phyloP scores from a whole-genome alignment of 805 yeast genomes.

The Candida golubevii region DNA sequence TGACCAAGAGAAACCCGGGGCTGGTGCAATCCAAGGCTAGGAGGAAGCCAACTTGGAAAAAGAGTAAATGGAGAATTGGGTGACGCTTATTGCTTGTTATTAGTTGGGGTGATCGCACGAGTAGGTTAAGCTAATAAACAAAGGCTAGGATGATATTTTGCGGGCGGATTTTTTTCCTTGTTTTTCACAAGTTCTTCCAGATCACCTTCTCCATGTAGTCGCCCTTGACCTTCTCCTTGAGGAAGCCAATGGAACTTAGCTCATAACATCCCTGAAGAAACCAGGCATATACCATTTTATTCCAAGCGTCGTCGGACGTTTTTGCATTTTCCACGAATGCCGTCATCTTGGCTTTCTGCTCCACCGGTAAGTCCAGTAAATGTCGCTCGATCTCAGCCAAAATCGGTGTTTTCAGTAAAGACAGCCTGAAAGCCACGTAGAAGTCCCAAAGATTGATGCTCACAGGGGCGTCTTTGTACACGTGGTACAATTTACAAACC shows the following conservation, averaged over 20 bases:
- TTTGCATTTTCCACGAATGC: conserved; percentile 1
- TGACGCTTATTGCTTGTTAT: no score
- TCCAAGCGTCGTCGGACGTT: conserved; percentile 47
- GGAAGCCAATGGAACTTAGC: conserved; percentile 61
- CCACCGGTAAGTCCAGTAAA: neutral
- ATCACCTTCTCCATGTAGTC: conserved; percentile 65
- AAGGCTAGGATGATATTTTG: no score
- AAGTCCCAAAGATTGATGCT: conserved; percentile 65
- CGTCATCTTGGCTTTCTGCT: neutral
- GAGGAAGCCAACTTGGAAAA: no score
- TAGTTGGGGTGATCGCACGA: no score
- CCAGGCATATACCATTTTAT: conserved; percentile 60
- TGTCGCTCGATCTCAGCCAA: conserved; percentile 12
- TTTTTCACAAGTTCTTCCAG: conserved; percentile 56
- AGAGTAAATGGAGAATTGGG: no score
- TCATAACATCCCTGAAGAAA: conserved; percentile 74
- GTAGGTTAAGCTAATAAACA: no score
- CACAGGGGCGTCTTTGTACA: conserved; percentile 76
- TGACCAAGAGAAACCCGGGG: no score
- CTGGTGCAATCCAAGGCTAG: no score
- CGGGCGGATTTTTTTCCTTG: no score
- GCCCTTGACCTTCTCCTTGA: conserved; percentile 58
- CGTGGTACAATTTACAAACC: conserved; percentile 48
- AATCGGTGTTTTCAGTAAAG: conserved; percentile 30
- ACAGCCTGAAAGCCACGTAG: conserved; percentile 55